These are phyloP conservation scores for Cenchrus purpureus DNA, from an alignment of 176 grass and related monocot species.

Conservation along the genomic window DNA sequence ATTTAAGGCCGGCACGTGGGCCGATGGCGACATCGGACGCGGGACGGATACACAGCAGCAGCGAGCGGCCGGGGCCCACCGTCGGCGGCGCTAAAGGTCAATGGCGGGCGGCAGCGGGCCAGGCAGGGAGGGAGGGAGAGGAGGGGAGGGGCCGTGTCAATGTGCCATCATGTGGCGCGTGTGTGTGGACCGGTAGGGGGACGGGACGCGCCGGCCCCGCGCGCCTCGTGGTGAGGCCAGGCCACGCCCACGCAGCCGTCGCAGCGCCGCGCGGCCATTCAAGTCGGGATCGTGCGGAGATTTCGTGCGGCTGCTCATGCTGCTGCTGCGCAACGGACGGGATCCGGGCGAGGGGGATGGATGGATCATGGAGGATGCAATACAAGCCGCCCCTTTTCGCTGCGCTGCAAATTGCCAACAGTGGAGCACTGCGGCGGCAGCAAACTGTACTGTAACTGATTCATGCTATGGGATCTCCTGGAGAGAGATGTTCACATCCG, in stretches of 20 bases:
- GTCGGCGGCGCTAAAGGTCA: neutral
- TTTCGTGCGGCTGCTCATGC: neutral
- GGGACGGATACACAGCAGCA: neutral
- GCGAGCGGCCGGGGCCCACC: neutral
- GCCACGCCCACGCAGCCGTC: neutral
- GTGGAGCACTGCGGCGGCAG: neutral
- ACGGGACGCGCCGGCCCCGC: neutral
- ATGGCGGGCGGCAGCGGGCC: neutral
- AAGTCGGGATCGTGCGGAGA: neutral
- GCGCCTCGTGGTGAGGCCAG: constrained; percentile 3
- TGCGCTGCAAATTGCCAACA: neutral
- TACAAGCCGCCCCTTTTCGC: neutral
- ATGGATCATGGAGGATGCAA: neutral
- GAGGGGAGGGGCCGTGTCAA: neutral
- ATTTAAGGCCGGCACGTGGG: constrained; percentile 18
- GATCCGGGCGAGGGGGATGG: neutral
- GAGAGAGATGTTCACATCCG: neutral
- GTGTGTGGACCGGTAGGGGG: neutral
- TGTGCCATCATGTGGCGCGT: neutral
- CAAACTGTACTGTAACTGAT: neutral
- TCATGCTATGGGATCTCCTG: neutral
- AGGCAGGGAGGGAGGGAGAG: too few species aligned
- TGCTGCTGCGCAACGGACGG: neutral
- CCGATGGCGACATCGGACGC: constrained; percentile 7
- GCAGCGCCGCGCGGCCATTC: constrained; percentile 23